These are phyloP conservation scores for Phylloporus sp. DNA, from an alignment of 768 basidiomycete genomes.

Conservation along the genomic window DNA sequence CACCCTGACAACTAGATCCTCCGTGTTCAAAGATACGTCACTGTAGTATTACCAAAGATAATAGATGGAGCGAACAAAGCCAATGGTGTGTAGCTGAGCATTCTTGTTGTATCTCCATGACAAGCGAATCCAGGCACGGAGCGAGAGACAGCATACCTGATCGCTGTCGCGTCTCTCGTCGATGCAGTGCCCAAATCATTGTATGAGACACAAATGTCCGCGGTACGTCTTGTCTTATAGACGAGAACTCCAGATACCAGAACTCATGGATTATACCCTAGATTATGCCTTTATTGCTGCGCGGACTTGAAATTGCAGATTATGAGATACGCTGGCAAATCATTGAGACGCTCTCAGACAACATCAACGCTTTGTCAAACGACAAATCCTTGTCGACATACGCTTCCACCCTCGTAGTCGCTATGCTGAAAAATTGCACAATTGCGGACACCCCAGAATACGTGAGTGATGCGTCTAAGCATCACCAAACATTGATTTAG, in stretches of 20 bases:
- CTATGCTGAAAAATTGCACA: constrained; percentile 66
- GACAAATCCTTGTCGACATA: constrained; percentile 61
- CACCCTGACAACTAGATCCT: constrained; percentile 49
- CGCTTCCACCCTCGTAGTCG: constrained; percentile 62
- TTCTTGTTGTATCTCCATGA: neutral
- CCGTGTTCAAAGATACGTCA: constrained; percentile 74
- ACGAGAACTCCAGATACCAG: no score
- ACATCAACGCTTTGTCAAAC: constrained; percentile 56
- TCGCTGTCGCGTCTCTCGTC: constrained; percentile 80
- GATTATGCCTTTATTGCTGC: constrained; percentile 87
- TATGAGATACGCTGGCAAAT: constrained; percentile 71
- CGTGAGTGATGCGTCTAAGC: constrained; percentile 37
- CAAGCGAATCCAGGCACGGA: constrained; percentile 37
- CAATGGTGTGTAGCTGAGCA: constrained; percentile 39
- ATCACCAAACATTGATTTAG: neutral
- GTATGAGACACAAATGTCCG: constrained; percentile 65
- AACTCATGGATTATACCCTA: constrained; percentile 29
- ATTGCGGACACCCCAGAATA: constrained; percentile 48
- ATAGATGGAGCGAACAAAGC: constrained; percentile 58
- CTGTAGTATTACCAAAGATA: constrained; percentile 67
- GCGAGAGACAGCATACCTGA: constrained; percentile 67
- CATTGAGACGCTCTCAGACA: constrained; percentile 71
- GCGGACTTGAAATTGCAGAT: constrained; percentile 77
- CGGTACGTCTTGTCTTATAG: constrained; percentile 34
- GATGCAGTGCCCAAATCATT: constrained; percentile 73